Conservation (phyloP, 2,329 filamentous ascomycete genomes). For the Xylariaceae sp. region DNA sequence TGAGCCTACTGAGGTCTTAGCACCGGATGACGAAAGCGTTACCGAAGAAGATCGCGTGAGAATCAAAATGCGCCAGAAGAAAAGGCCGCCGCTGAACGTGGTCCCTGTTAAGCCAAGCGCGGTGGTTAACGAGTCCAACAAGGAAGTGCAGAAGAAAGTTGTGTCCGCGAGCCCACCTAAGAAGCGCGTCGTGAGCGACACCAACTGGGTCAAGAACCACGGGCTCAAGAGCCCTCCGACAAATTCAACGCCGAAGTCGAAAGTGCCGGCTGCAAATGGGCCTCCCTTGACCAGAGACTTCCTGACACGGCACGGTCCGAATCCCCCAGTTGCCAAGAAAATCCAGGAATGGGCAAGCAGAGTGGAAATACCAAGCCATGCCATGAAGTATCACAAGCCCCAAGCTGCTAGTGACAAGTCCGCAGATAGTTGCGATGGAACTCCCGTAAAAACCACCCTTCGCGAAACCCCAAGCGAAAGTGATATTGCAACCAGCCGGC, state of each 20-base stretch:
- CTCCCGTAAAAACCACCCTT: conserved; percentile 34
- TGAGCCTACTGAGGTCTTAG: conserved; percentile 57
- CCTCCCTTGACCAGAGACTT: conserved; percentile 55
- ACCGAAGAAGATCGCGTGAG: conserved; percentile 56
- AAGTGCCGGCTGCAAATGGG: conserved; percentile 32
- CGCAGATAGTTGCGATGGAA: conserved; percentile 36
- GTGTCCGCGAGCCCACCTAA: conserved; percentile 62
- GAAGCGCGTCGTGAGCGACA: conserved; percentile 89
- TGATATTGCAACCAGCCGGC: conserved; percentile 21
- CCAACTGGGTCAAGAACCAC: conserved; percentile 71
- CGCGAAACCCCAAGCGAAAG: conserved; percentile 23
- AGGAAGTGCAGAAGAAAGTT: conserved; percentile 35
- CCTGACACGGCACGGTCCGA: conserved; percentile 46
- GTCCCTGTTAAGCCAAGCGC: conserved; percentile 30
- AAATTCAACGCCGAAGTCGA: conserved; percentile 36
- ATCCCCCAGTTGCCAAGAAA: conserved; percentile 53
- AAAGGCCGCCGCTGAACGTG: conserved; percentile 34
- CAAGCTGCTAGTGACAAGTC: conserved; percentile 36
- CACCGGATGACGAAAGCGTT: conserved; percentile 55
- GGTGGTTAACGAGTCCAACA: conserved; percentile 28
- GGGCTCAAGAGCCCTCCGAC: conserved; percentile 46
- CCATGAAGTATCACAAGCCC: conserved; percentile 35
- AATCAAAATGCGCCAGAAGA: conserved; percentile 49
- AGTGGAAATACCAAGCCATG: conserved; percentile 45
- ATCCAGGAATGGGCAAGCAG: conserved; percentile 57